Base-by-base conservation (phyloP, 2,329 filamentous ascomycete species). In the Colletotrichum incanum region DNA sequence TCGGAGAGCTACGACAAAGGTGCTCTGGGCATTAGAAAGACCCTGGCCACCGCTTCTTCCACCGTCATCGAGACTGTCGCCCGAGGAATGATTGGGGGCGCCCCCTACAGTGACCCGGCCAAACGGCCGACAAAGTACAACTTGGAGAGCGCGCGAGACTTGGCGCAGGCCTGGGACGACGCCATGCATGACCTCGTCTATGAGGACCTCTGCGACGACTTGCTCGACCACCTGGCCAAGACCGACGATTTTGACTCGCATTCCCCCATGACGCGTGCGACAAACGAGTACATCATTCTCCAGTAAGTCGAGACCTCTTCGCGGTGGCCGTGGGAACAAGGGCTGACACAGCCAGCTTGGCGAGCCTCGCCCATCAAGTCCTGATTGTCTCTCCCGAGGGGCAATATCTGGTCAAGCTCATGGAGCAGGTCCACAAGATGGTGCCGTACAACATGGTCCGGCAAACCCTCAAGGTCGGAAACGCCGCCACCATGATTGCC, bases 1-100 rank as follows among this genome's bases (percentile, higher is more conserved):
- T 94, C 92, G 1, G 93, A 96, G 80, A 94, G 92, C 79, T 96
- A 95, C 77, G 93, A 96, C 79, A 94, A 94, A 80, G 93, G 92
- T 18, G 86, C 90, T 0, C 82, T 96, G 75, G 93, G 93, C 0
- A 91, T 91, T 71, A 86, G 93, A 63, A 95, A 94, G 82, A 93
- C 92, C 26, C 82, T 96, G 60, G 90, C 93, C 0, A 94, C 93
- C 8, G 93, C 92, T 0, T 87, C 91, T 12, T 92, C 92, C 45
- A 89, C 90, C 8, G 80, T 95, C 68, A 85, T 94, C 65, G 93
- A 95, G 81, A 90, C 91, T 77, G 83, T 93, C 16, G 90, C 89
- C 0, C 84, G 93, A 73, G 93, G 92, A 8, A 85, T 89, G 43
- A 81, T 94, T 18, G 92, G 90, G 0, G 93, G 93, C 0, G 86